Evolutionary conservation across 179 eudicot species (phyloP).

Genomic region (Drosera spatulata): DNA sequence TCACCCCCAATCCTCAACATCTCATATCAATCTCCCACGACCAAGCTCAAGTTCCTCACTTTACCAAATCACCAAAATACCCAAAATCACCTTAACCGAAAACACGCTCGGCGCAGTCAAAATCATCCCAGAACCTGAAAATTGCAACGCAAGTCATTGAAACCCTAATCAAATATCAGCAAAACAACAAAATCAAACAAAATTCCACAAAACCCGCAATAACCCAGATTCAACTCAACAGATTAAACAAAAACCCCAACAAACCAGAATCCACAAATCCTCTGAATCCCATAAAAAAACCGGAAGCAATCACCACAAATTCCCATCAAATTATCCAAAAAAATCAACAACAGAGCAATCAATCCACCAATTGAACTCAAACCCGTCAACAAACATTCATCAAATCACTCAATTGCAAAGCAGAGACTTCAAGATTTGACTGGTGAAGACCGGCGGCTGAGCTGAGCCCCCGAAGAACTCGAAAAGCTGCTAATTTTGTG

Average conservation of each 20-base stretch:
- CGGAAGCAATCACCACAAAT: neutral
- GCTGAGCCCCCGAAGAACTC: neutral
- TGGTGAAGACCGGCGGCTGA: neutral
- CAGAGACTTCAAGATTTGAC: neutral
- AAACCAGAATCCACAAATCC: neutral
- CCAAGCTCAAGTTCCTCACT: neutral
- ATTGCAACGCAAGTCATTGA: neutral
- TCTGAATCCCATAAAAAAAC: no score
- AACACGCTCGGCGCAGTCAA: neutral
- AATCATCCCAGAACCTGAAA: neutral
- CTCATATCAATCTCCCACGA: neutral
- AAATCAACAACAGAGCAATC: neutral
- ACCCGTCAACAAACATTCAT: neutral
- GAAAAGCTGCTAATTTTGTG: neutral
- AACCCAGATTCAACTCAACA: neutral
- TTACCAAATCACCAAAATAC: neutral
- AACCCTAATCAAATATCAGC: neutral
- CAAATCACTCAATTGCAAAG: neutral
- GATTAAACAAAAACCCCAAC: neutral
- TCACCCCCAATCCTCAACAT: conserved; percentile 1
- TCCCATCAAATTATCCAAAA: neutral
- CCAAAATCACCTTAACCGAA: neutral
- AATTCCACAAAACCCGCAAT: neutral
- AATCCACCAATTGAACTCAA: no score
- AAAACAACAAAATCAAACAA: neutral